Evolutionary conservation across 257 asterid genomes (phyloP), one percentile per base, ranked within the genome.

Genomic region (Fraxinus quadrangulata): DNA sequence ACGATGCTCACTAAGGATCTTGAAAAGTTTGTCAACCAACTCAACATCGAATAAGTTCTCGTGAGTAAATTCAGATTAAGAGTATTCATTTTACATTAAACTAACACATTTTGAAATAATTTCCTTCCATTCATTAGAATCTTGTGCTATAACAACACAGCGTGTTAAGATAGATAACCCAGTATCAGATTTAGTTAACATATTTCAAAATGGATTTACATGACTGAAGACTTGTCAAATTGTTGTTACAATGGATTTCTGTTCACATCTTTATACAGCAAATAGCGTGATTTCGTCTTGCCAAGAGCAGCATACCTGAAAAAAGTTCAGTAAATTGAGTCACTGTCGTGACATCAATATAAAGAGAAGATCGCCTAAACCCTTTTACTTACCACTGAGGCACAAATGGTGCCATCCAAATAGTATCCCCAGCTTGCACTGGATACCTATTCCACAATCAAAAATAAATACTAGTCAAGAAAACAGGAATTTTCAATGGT

Each of bases 351-450:
- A 59, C 66, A 36, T 26, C 54, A 69, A 67, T 12, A 33, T 71
- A 67, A 54, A 24, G 47, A 19, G 56, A 37, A 80, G 24, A 30
- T 23, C 13, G 73, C 66, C 45, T 1, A 45, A 51, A 26, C 42
- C 73, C 72, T 69, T 6, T 75, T 13, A 79, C 96, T 86, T 83
- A 95, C 98, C 98, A 96, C 49, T 95, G 99, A 80, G 99, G 97
- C 72, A 93, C 97, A 81, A 95, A 95, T 1, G 99, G 98, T 0
- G 99, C 97, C 99, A 93, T 93, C 99, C 98, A 96, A 79, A 96
- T 96, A 26, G 89, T 80, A 82, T 96, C 99, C 11, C 99, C 99
- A 3, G 98, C 88, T 88, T 93, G 88, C 83, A 96, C 93, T 28
- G 99, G 99, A 75, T 93, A 96, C 99, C 99, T 94, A 83, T 79